Evolutionary conservation across 768 basidiomycete species (phyloP), one percentile per base, ranked within the genome.

Genomic region (Xanthoconium purpureum): DNA sequence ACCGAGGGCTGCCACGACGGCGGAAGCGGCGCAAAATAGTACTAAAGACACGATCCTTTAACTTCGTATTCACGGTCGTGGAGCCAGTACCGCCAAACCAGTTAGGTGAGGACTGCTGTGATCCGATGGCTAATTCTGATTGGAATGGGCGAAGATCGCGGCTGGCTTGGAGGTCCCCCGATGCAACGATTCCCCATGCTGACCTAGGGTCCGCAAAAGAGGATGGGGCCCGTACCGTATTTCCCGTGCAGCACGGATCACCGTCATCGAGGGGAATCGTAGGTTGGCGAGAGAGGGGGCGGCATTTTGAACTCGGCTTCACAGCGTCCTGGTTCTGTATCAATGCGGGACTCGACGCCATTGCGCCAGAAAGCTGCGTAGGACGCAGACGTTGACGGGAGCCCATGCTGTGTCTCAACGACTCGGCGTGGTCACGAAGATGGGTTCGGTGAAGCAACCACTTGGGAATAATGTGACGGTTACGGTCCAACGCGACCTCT

Each of bases 21-120:
- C 81, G 79, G 55, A 93, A 82, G 55, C 90, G 80, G 47, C 86
- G 84, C 58, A 98, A 76, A 33, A 98, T 85, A 17, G 91, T 89
- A 57, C 84, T 89, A 68, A 99, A 96, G 45, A 99, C 93, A 63
- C 96, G 94, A 66, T 98, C 94, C 73, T 94, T 95, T 55, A 99
- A 77, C 69, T 84, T 91, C 38, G 89, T 93, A 71, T 99, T 98
- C 57, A 98, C 94, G 51, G 87, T 82, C 6, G 97, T 98, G 14
- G 90, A 92, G 2, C 96, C 96, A 3, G 88, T 90, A 4, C 95
- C 96, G 35, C 89, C 91, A 62, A 94, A 94, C 77, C 81, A 82
- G 45, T 80, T 80, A 13, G 78, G 76, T 18, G 77, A 74, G 12
- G 74, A 55, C 4, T 63, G 63, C 9, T 68, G 65, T 37, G 50